Conservation (phyloP, 2,329 filamentous ascomycete genomes). For the Nigrospora osmanthi region DNA sequence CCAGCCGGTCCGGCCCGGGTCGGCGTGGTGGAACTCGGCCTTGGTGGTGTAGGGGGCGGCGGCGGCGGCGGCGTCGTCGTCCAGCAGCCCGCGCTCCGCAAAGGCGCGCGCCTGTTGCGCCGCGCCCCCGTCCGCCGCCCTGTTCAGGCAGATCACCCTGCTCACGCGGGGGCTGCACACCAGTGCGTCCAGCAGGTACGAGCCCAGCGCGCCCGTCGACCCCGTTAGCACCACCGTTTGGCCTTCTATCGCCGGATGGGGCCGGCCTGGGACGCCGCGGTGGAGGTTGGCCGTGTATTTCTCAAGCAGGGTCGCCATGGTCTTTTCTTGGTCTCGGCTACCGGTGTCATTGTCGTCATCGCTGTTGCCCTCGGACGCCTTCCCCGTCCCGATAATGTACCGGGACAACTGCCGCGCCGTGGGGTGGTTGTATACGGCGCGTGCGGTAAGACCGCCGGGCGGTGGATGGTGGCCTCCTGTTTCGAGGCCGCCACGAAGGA, state of each 20-base stretch:
- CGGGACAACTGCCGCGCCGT: constrained; percentile 24
- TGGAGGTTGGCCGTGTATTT: constrained; percentile 26
- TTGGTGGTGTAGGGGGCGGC: constrained; percentile 19
- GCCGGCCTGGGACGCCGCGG: constrained; percentile 9
- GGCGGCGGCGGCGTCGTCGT: constrained; percentile 8
- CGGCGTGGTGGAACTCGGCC: constrained; percentile 39
- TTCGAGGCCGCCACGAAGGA: constrained; percentile 25
- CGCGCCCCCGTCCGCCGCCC: constrained; percentile 29
- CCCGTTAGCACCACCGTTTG: constrained; percentile 38
- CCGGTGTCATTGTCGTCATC: constrained; percentile 1
- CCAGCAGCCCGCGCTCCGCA: constrained; percentile 27
- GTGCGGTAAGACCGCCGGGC: constrained; percentile 19
- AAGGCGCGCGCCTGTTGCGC: constrained; percentile 28
- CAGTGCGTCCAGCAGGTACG: constrained; percentile 34
- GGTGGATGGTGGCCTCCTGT: constrained; percentile 17
- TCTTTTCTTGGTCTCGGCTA: constrained; percentile 14
- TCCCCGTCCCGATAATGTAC: constrained; percentile 19
- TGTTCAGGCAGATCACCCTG: constrained; percentile 40
- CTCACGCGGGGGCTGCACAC: constrained; percentile 22
- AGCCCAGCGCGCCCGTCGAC: constrained; percentile 40
- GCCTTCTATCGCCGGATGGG: constrained; percentile 20
- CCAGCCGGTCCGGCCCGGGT: constrained; percentile 37
- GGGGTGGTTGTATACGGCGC: constrained; percentile 30
- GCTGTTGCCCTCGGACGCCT: constrained; percentile 6
- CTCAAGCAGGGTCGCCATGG: constrained; percentile 24